phyloP scores from a whole-genome alignment of 2,329 filamentous ascomycete species.

The Fusarium vanettenii region DNA sequence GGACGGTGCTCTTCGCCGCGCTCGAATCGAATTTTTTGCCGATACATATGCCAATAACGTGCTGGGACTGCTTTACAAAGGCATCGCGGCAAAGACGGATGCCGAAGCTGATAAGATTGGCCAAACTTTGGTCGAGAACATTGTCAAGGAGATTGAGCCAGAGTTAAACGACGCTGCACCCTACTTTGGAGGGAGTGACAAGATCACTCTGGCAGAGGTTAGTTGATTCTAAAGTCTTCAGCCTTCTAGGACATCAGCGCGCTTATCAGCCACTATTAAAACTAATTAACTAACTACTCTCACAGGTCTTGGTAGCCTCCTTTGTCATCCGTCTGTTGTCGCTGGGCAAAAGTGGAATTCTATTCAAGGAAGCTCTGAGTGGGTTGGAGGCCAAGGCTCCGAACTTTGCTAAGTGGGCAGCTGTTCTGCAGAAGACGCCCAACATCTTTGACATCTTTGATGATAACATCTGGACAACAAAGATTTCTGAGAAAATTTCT shows the following conservation, averaged over 20 bases:
- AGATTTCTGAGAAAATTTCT: not conserved
- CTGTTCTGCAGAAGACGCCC: not conserved
- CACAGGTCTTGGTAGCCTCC: not conserved
- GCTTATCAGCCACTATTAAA: not conserved
- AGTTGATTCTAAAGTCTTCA: not conserved
- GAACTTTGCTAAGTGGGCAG: not conserved
- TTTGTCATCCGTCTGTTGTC: not conserved
- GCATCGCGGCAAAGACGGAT: not conserved
- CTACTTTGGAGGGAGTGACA: not conserved
- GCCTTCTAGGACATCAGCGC: not conserved
- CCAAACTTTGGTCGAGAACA: not conserved
- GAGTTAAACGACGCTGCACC: not conserved
- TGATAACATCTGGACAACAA: not conserved
- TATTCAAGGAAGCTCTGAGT: not conserved
- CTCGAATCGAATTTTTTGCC: slow-evolving; percentile 8
- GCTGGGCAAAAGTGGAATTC: not conserved
- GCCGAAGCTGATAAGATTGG: not conserved
- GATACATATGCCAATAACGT: not conserved
- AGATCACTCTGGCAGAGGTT: not conserved
- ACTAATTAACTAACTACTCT: not conserved
- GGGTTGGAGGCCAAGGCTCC: not conserved
- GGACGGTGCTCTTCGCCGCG: slow-evolving; percentile 1
- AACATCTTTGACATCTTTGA: not conserved
- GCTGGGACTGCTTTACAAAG: not conserved
- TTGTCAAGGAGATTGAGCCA: not conserved